Conservation (phyloP, 257 asterid genomes). For the Leptodermis oblonga region DNA sequence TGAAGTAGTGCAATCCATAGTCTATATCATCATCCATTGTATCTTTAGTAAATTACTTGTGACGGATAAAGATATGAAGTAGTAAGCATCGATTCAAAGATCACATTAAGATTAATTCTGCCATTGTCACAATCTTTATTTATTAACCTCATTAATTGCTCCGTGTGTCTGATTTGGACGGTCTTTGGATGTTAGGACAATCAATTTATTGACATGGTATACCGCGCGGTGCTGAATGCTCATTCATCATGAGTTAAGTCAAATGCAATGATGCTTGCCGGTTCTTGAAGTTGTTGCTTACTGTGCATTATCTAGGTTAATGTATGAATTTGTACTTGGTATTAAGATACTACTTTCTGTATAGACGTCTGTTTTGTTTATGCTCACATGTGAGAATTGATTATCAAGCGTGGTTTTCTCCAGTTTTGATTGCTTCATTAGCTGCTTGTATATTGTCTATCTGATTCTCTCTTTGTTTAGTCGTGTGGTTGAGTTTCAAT, state of each 20-base stretch:
- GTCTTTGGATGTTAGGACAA: slow-evolving; percentile 46
- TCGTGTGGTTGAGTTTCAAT: too few relatives aligned
- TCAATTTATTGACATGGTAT: slow-evolving; percentile 81
- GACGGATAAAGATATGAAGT: background rate
- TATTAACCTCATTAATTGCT: too few relatives aligned
- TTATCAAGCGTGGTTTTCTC: background rate
- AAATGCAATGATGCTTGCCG: background rate
- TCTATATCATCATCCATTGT: background rate
- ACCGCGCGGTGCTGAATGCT: slow-evolving; percentile 66
- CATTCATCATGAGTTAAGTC: slow-evolving; percentile 49
- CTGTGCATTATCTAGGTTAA: slow-evolving; percentile 15
- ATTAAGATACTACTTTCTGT: slow-evolving; percentile 11
- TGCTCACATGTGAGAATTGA: slow-evolving; percentile 8
- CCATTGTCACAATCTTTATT: background rate
- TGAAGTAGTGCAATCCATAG: background rate
- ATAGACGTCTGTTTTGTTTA: slow-evolving; percentile 7
- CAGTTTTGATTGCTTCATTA: background rate
- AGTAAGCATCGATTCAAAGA: background rate
- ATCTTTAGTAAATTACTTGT: background rate
- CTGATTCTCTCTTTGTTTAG: background rate
- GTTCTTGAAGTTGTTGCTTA: slow-evolving; percentile 8
- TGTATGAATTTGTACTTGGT: slow-evolving; percentile 1
- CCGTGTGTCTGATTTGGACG: slow-evolving; percentile 4
- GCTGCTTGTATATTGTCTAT: slow-evolving; percentile 5
- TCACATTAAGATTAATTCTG: background rate